Base-by-base conservation (phyloP, 306 rosid genomes). In the Fagus sylvatica region DNA sequence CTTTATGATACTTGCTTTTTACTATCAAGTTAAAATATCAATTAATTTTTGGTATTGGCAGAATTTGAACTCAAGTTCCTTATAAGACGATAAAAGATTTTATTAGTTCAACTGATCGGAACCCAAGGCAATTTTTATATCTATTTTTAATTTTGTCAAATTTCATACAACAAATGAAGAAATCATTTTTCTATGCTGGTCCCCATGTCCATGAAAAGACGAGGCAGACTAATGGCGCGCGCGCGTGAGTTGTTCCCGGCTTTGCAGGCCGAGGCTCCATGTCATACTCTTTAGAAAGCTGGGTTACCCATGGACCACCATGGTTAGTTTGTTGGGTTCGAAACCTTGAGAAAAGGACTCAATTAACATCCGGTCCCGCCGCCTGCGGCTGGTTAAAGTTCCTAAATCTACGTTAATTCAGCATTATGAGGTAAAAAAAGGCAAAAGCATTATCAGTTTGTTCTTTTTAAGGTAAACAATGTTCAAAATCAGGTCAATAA, bases 171-270 rank as follows among this genome's bases (percentile, higher is more conserved):
- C 28, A 22, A 22, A 22, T 22, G 17, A 1, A 6, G 22, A 33
- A 33, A 9, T 42, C 62, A 76, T 80, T 84, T 64, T 36, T 80
- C 81, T 55, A 69, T 53, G 16, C 8, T 36, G 88, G 53, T 28
- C 85, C 81, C 64, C 30, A 28, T 69, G 75, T 77, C 7, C 22
- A 53, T 30, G 54, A 37, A 80, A 84, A 74, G 77, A 80, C 60
- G 49, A 71, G 49, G 49, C 11, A 43, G 40, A 61, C 59, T 42
- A 16, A 53, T 41, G 9, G 73, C 13, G 2, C 5, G 56, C n/a
- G 65, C 48, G 9, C 72, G 15, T 7, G 36, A 13, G 13, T 41
- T 43, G 55, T 36, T 39, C 4, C n/a, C 72, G 71, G 55, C 82
- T 56, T 19, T 56, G 32, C 32, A 28, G 64, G 36, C 13, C 3